Evolutionary conservation across 2,329 filamentous ascomycete genomes (phyloP).

Genomic region (Paraphaeosphaeria sporulosa): DNA sequence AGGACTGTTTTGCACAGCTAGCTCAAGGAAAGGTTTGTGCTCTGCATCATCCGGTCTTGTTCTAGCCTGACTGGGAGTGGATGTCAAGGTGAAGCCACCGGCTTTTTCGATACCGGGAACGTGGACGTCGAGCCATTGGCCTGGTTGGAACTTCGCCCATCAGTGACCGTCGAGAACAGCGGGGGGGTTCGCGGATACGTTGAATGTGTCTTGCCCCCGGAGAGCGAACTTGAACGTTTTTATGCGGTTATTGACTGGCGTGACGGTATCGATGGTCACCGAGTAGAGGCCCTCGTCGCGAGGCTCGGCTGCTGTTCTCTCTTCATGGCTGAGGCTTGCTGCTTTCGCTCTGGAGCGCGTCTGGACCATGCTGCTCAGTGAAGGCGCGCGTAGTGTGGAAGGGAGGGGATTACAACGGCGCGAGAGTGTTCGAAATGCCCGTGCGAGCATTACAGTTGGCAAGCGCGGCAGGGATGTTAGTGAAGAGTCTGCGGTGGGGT

Average conservation of each 20-base stretch:
- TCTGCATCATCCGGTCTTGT: slow-evolving; percentile 31
- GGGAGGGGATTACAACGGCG: slow-evolving; percentile 22
- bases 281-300: slow-evolving; percentile 70
- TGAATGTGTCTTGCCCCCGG: slow-evolving; percentile 56
- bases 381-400: slow-evolving; percentile 24
- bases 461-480: slow-evolving; percentile 10
- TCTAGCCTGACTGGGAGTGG: slow-evolving; percentile 66
- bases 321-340: slow-evolving; percentile 62
- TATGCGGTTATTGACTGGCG: slow-evolving; percentile 71
- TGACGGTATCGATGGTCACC: slow-evolving; percentile 68
- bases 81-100: slow-evolving; percentile 90
- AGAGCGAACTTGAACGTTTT: slow-evolving; percentile 73
- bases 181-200: slow-evolving; percentile 52
- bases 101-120: slow-evolving; percentile 73
- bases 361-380: slow-evolving; percentile 41
- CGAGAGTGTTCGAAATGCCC: slow-evolving; percentile 9
- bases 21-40: slow-evolving; percentile 68
- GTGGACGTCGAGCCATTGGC: slow-evolving; percentile 89
- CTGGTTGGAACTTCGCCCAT: slow-evolving; percentile 71
- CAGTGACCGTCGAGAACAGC: slow-evolving; percentile 36
- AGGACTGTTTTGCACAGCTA: slow-evolving; percentile 77
- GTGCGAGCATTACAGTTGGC: slow-evolving; percentile 16
- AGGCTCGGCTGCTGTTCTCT: slow-evolving; percentile 77
- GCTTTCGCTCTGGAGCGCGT: slow-evolving; percentile 39
- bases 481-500: slow-evolving; percentile 15